Evolutionary conservation across 306 rosid species (phyloP), one percentile per base, ranked within the genome.

Genomic region (Trichosanthes truncata): DNA sequence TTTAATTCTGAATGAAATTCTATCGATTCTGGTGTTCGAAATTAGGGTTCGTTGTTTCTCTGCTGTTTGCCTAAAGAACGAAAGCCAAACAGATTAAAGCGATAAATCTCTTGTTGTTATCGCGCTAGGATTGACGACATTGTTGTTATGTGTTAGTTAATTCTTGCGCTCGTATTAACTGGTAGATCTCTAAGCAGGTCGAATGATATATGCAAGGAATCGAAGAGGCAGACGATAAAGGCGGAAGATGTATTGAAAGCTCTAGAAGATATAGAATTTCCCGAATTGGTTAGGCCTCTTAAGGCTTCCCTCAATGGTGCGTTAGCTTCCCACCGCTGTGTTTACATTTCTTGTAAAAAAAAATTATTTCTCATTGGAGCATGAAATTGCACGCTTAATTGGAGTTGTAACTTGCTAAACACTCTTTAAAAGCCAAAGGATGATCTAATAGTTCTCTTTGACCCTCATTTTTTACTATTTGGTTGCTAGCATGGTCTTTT

Each of bases 161-260:
- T 43, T 69, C 15, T 21, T 21, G 55, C 35, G 55, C 21, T 43
- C 18, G 53, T 41, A 21, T 41, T 45, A 15, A 35, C 26, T 17
- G 6, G 74, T 65, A 15, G 26, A 17, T 48, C 29, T 51, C 15
- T 76, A 18, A 65, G 76, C 89, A 95, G 99, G 79, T 96, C 99
- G 31, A 93, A 95, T 81, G 99, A 95, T 82, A 86, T 95, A 49
- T 95, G 99, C 86, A 93, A 72, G 85, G 99, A 93, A 78, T 85
- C 95, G 78, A 91, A 87, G 90, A 89, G 99, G 80, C 99, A 91
- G 88, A 95, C 91, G 5, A 90, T 95, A 20, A 91, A 38, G 69
- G 96, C 87, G 65, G 93, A 95, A 59, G 97, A 95, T 80, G 90
- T 95, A 29, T 78, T 93, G 48, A 89, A 90, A 81, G 96, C 97